Evolutionary conservation across 257 asterid genomes (phyloP), one percentile per base, ranked within the genome.

Genomic region (Rhazya stricta): DNA sequence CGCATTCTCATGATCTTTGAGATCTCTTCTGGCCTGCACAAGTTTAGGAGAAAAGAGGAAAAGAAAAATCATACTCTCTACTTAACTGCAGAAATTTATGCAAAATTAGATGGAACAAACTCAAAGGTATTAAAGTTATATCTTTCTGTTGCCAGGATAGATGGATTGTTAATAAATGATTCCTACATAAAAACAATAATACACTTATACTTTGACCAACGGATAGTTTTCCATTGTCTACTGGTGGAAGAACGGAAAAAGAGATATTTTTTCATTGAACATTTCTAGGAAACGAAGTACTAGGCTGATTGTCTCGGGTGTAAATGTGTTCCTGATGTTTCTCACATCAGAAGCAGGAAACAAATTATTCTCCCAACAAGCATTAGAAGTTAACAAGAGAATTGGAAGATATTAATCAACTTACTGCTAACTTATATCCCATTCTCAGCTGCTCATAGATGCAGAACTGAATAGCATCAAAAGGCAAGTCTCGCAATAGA

Each of bases 391-490:
- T n/a, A 19, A 70, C 29, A 15, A 48, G 23, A n/a, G 51, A 34
- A 45, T 21, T 37, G 56, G 36, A 41, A 54, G 51, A 51, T 36
- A 16, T 53, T 45, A 56, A 60, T 25, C 41, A 45, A 84, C 96
- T 79, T 88, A 89, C 96, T 23, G 91, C 93, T 87, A 86, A 63
- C 81, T 82, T 86, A 74, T 88, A 89, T 3, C 96, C 96, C 46
- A 86, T 74, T 67, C 85, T 86, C 34, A 89, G 85, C 84, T 89
- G 96, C 83, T 89, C 93, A 54, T 88, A 89, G 65, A 89, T 77
- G 80, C 96, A 89, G 79, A 89, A 89, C 69, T 89, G 96, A 36
- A 89, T 67, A 54, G 96, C 96, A 82, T 89, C 96, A 75, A 89
- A 89, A 60, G 96, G 96, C 80, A 89, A 82, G 81, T 88, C 96